Base-by-base conservation (phyloP, 2,329 filamentous ascomycete species). In the Lojkania enalia region DNA sequence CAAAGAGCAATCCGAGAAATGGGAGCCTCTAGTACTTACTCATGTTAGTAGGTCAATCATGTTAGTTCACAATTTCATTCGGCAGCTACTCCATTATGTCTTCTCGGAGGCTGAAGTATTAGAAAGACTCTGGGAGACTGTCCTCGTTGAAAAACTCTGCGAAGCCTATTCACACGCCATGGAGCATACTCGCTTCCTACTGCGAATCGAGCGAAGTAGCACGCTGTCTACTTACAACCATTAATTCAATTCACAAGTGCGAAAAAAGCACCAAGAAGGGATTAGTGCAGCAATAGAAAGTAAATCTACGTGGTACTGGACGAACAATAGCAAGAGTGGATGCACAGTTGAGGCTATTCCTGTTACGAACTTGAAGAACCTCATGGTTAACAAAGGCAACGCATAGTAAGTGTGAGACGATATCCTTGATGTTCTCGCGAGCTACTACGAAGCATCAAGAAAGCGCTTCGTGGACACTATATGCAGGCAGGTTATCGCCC, bases 391-490 rank as follows among this genome's bases (percentile, higher is more conserved):
- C 39, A 61, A 64, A 0, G 57, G 74, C 3, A 63, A 75, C 30
- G 63, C 67, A 0, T 53, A 73, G 3, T 70, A 78, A 23, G 36
- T 47, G 1, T 15, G 29, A 11, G 40, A 54, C 21, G 75, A 83
- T 4, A 77, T 87, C 2, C 80, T 84, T 43, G 78, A 87, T 46
- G 77, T 80, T 1, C 71, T 88, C 0, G 61, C 71, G 15, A 73
- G 77, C 2, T 88, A 84, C 63, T 87, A 88, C 69, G 75, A 80
- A 19, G 77, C 86, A 1, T 74, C 82, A 0, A 73, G 72, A 11
- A 79, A 80, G 55, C 77, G 83, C 0, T 86, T 88, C 45, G 75
- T 85, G 1, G 85, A 88, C 52, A 77, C 73, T 2, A 63, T 89
- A 1, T 82, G 74, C 55, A 76, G 77, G 48, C 84, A 87, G 50